Conservation (phyloP, 805 yeast species). For the Candida verbasci region DNA sequence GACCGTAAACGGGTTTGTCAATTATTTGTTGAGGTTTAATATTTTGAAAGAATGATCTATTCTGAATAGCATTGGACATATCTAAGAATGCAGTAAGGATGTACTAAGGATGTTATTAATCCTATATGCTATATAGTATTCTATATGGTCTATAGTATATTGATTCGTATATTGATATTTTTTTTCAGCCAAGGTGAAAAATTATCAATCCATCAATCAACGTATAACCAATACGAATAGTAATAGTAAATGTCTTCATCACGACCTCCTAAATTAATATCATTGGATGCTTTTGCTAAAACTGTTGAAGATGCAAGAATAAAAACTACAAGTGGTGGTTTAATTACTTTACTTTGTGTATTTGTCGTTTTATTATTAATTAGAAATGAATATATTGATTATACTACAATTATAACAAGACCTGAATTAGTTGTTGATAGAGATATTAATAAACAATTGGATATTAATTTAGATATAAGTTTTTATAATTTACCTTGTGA, state of each 20-base stretch:
- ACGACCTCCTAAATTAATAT: conserved; percentile 44
- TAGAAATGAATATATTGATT: conserved; percentile 72
- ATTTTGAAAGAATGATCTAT: conserved; percentile 14
- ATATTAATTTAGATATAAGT: conserved; percentile 73
- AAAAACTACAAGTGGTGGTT: conserved; percentile 85
- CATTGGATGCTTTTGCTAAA: conserved; percentile 87
- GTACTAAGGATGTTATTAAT: too few species aligned
- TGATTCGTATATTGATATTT: background rate
- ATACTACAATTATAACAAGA: conserved; percentile 58
- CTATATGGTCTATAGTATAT: too few species aligned
- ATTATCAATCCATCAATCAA: background rate
- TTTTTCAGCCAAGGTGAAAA: background rate
- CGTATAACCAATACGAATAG: too few species aligned
- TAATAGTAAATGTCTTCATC: conserved; percentile 8
- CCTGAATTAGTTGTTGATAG: conserved; percentile 91
- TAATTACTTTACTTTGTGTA: conserved; percentile 72
- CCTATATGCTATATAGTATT: too few species aligned
- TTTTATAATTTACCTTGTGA: conserved; percentile 89
- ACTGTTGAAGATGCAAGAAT: conserved; percentile 92
- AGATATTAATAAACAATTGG: conserved; percentile 68
- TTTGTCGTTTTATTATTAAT: conserved; percentile 59
- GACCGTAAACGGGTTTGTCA: conserved; percentile 15
- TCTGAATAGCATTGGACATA: background rate
- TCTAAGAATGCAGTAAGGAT: too few species aligned
- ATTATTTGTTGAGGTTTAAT: conserved; percentile 13